Evolutionary conservation across 305 asterid genomes (phyloP).

Genomic region (Fraxinus albicans): DNA sequence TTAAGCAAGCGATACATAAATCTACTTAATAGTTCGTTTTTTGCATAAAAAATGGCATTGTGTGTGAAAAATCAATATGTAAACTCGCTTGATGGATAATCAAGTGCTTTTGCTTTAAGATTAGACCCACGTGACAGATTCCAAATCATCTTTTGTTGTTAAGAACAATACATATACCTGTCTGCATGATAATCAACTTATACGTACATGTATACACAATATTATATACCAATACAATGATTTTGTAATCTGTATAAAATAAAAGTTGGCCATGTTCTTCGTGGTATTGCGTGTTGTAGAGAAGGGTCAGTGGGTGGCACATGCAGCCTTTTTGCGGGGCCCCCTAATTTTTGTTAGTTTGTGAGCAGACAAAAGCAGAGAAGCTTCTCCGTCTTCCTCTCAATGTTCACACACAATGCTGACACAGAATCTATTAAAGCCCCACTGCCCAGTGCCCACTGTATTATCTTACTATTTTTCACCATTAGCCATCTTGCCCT

Average conservation of each 20-base stretch:
- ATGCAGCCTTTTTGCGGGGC: conserved; percentile 41
- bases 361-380: conserved; percentile 58
- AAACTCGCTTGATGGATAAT: not conserved
- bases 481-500: not conserved
- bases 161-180: conserved; percentile 13
- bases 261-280: not conserved
- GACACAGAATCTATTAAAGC: conserved; percentile 46
- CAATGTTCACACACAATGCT: conserved; percentile 39
- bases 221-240: not conserved
- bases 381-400: conserved; percentile 36
- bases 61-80: not conserved
- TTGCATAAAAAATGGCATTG: too few species aligned
- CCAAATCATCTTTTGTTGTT: not conserved
- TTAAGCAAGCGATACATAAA: too few species aligned
- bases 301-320: conserved; percentile 47
- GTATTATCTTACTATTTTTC: conserved; percentile 9
- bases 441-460: not conserved
- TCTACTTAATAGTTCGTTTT: too few species aligned
- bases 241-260: not conserved
- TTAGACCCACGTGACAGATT: not conserved
- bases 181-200: not conserved
- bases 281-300: conserved; percentile 41
- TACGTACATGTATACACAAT: not conserved
- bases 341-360: conserved; percentile 39
- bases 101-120: not conserved